Evolutionary conservation across 2,329 filamentous ascomycete genomes (phyloP), one percentile per base, ranked within the genome.

Genomic region (Lithohypha guttulata): DNA sequence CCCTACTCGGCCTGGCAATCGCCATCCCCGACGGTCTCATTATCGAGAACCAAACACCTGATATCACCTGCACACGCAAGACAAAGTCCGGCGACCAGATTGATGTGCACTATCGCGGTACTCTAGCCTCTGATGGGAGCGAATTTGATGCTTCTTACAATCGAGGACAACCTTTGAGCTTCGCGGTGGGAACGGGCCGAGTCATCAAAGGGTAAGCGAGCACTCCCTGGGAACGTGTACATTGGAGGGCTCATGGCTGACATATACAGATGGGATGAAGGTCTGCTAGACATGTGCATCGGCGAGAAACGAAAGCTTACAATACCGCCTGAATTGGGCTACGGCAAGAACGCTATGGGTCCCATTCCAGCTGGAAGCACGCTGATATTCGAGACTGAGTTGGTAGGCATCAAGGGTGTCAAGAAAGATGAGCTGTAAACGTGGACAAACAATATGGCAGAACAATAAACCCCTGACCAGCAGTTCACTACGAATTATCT

Each of bases 241-340:
- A 11, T 17, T 10, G 15, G 39, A 28, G 13, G 19, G 32, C 31
- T n/a, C n/a, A n/a, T n/a, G 13, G 33, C 25, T 30, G 29, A 25
- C 22, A 33, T 84, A 79, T 56, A 3, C 18, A 39, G 35, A n/a
- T 95, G 87, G 89, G 89, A 96, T 54, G 64, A 93, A 58, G 89
- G 89, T 34, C 72, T 96, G 26, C 53, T 91, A 39, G 84, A 84
- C 56, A 95, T 96, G 87, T 96, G 91, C 64, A 81, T 93, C 52
- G 89, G 91, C 46, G 89, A 96, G 70, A 89, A 87, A 70, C 75
- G 81, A 52, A 89, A 76, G 40, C 65, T 98, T 60, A 95, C 81
- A 14, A 91, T 98, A 41, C 85, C 86, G n/a, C 84, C 89, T 14
- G 75, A 79, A 56, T 67, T 81, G 56, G 91, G 77, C 33, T 98